Conservation (phyloP, 2,329 filamentous ascomycete genomes). For the Sarocladium brachiariae region DNA sequence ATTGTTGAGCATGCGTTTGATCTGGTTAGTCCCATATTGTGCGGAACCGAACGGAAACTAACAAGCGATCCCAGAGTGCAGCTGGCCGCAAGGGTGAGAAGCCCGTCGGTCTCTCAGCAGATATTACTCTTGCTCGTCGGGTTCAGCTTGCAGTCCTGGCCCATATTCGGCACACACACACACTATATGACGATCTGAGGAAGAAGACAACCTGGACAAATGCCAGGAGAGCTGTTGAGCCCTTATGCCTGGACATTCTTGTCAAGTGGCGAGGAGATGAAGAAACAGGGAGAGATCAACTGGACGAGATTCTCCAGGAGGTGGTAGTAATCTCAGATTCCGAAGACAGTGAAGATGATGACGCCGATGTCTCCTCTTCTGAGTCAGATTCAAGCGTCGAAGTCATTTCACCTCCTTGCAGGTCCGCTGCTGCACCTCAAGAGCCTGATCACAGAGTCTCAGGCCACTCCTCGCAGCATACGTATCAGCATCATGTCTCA, state of each 20-base stretch:
- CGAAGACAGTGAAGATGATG: slow-evolving; percentile 37
- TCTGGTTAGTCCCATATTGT: slow-evolving; percentile 36
- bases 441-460: neutral
- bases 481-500: slow-evolving; percentile 8
- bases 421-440: no score
- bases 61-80: slow-evolving; percentile 34
- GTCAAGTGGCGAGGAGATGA: slow-evolving; percentile 68
- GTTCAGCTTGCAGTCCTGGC: slow-evolving; percentile 60
- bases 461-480: no score
- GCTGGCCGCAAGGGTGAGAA: slow-evolving; percentile 36
- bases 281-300: slow-evolving; percentile 59
- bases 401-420: neutral
- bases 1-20: slow-evolving; percentile 58
- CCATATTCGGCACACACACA: slow-evolving; percentile 61
- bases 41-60: neutral
- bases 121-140: slow-evolving; percentile 52
- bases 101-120: slow-evolving; percentile 49
- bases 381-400: slow-evolving; percentile 13
- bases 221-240: slow-evolving; percentile 54
- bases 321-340: slow-evolving; percentile 60
- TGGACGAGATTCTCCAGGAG: slow-evolving; percentile 60
- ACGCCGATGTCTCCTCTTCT: slow-evolving; percentile 22
- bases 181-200: slow-evolving; percentile 56
- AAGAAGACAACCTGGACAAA: slow-evolving; percentile 51
- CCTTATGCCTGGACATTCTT: slow-evolving; percentile 55